Conservation (phyloP, 2,329 filamentous ascomycete species). For the Laburnicola sp. region DNA sequence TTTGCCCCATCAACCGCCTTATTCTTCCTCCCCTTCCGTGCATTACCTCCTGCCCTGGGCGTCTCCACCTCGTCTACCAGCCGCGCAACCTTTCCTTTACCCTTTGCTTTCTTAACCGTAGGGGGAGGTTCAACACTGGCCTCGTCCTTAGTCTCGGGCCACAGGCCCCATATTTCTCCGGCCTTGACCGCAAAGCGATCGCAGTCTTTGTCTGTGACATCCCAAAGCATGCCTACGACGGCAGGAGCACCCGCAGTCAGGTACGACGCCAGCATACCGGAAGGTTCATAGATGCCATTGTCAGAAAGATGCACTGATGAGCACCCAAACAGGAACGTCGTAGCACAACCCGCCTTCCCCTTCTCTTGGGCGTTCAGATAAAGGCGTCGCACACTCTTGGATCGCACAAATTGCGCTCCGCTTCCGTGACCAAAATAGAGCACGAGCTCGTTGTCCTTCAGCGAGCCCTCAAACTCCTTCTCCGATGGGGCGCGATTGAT, state of each 20-base stretch:
- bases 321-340: slow-evolving; percentile 86
- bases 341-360: slow-evolving; percentile 61
- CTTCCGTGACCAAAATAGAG: slow-evolving; percentile 97
- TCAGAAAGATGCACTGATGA: too few species aligned
- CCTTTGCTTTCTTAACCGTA: slow-evolving; percentile 35
- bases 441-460: slow-evolving; percentile 70
- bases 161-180: slow-evolving; percentile 85
- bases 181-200: slow-evolving; percentile 82
- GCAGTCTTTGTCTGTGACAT: slow-evolving; percentile 96
- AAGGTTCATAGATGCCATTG: too few species aligned
- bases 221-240: slow-evolving; percentile 91
- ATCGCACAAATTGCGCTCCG: slow-evolving; percentile 90
- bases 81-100: slow-evolving; percentile 33
- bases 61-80: slow-evolving; percentile 31
- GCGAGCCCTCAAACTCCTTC: slow-evolving; percentile 69
- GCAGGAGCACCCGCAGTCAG: slow-evolving; percentile 80
- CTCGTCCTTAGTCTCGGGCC: slow-evolving; percentile 49
- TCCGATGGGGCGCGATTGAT: slow-evolving; percentile 72
- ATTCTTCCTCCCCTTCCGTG: slow-evolving; percentile 30
- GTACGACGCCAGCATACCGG: slow-evolving; percentile 89
- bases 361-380: slow-evolving; percentile 48
- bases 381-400: slow-evolving; percentile 77
- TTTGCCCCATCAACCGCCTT: slow-evolving; percentile 30
- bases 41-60: slow-evolving; percentile 20
- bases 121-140: slow-evolving; percentile 22